These are phyloP conservation scores for Torrubiella hemipterigena DNA, from an alignment of 2,329 filamentous ascomycete genomes.

Conservation along the genomic window DNA sequence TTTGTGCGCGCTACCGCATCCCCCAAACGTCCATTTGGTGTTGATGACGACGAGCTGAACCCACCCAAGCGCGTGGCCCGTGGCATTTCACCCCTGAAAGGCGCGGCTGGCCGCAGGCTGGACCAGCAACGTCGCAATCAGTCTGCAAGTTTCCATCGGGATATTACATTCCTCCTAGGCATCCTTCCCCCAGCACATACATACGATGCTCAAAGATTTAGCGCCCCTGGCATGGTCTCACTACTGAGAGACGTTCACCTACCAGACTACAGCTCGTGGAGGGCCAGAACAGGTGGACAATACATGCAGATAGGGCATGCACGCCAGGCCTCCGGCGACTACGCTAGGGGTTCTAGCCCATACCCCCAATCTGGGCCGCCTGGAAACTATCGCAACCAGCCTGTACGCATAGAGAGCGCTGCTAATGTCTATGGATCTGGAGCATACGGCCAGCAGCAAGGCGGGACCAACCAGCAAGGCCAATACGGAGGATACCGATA, in stretches of 20 bases:
- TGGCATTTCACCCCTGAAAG: conserved; percentile 87
- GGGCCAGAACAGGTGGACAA: conserved; percentile 26
- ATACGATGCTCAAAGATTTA: conserved; percentile 62
- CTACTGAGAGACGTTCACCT: conserved; percentile 59
- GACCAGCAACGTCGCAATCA: conserved; percentile 62
- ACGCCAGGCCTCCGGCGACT: conserved; percentile 31
- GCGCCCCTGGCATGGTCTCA: conserved; percentile 57
- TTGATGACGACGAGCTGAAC: conserved; percentile 60
- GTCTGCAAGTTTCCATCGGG: conserved; percentile 58
- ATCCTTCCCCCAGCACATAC: conserved; percentile 62
- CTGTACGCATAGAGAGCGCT: conserved; percentile 32
- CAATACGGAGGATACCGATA: conserved; percentile 24
- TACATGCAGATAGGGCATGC: conserved; percentile 22
- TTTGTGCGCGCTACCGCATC: conserved; percentile 37
- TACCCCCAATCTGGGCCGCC: conserved; percentile 29
- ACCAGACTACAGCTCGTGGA: conserved; percentile 48
- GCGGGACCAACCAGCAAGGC: conserved; percentile 12
- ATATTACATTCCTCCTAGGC: conserved; percentile 52
- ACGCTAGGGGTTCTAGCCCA: conserved; percentile 34
- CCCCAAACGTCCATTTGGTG: conserved; percentile 48
- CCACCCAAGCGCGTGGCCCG: conserved; percentile 78
- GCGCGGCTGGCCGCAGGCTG: conserved; percentile 71
- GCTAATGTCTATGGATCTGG: conserved; percentile 5
- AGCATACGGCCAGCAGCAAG: conserved; percentile 18
- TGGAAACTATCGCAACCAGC: conserved; percentile 36